Conservation (phyloP, 2,329 filamentous ascomycete species). For the Gnomoniopsis sp. region DNA sequence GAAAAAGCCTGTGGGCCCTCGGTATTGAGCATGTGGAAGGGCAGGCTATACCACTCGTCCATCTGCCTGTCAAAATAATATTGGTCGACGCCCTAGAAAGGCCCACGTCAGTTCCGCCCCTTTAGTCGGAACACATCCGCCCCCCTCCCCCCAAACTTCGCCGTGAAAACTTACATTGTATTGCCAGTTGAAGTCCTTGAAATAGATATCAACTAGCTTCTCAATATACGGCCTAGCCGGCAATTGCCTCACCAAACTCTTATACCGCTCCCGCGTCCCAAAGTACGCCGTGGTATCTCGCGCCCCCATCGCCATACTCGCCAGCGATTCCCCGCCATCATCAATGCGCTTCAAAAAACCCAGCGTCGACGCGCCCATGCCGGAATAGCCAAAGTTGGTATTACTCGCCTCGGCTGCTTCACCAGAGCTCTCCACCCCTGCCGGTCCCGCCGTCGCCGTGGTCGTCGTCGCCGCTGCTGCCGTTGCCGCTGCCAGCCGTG, state of each 20-base stretch:
- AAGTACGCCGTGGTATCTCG: slow-evolving; percentile 33
- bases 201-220: slow-evolving; percentile 51
- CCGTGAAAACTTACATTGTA: slow-evolving; percentile 33
- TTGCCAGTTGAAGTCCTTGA: slow-evolving; percentile 57
- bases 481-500: background rate
- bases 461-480: background rate
- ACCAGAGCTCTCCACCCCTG: background rate
- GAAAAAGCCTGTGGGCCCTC: slow-evolving; percentile 48
- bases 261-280: slow-evolving; percentile 54
- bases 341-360: slow-evolving; percentile 55
- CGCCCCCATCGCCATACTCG: slow-evolving; percentile 28
- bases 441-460: background rate
- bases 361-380: slow-evolving; percentile 48
- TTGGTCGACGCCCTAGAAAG: slow-evolving; percentile 46
- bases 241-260: slow-evolving; percentile 53
- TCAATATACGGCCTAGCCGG: slow-evolving; percentile 53
- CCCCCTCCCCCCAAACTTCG: background rate
- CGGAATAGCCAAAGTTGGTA: slow-evolving; percentile 53
- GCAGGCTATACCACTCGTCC: slow-evolving; percentile 50
- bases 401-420: slow-evolving; percentile 29
- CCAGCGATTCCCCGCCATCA: slow-evolving; percentile 35
- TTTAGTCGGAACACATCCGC: background rate
- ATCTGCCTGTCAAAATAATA: slow-evolving; percentile 49
- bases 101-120: background rate
- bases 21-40: slow-evolving; percentile 47